Conservation (phyloP, 2,329 filamentous ascomycete species). For the Botrytis fragariae region DNA sequence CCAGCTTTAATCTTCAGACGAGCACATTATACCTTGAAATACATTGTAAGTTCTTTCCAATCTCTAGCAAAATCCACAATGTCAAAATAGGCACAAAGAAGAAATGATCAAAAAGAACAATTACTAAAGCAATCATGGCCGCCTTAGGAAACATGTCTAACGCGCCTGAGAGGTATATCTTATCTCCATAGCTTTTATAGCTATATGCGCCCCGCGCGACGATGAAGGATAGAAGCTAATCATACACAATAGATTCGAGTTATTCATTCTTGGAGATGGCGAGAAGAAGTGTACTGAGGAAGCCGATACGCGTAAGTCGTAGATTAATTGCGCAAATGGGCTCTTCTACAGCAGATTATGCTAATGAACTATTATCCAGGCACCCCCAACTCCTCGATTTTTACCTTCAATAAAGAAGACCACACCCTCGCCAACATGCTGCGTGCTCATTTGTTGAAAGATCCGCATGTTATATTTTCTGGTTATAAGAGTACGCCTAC, state of each 20-base stretch:
- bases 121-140: constrained; percentile 8
- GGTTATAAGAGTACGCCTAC: constrained; percentile 75
- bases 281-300: constrained; percentile 93
- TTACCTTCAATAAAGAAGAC: constrained; percentile 94
- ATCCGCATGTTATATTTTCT: constrained; percentile 81
- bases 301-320: constrained; percentile 78
- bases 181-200: background rate
- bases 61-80: background rate
- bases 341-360: background rate
- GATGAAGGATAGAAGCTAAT: background rate
- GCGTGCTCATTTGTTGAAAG: constrained; percentile 78
- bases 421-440: constrained; percentile 93
- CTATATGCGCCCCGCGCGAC: background rate
- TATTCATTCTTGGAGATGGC: constrained; percentile 81
- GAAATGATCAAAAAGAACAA: constrained; percentile 7
- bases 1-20: constrained; percentile 1
- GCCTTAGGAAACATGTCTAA: constrained; percentile 21
- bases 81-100: background rate
- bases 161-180: constrained; percentile 14
- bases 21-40: background rate
- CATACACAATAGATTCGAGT: constrained; percentile 69
- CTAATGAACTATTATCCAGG: constrained; percentile 49
- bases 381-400: constrained; percentile 92
- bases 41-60: constrained; percentile 1
- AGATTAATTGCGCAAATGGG: background rate